These are phyloP conservation scores for Tylopilus sp. DNA, from an alignment of 768 basidiomycete genomes.

Conservation along the genomic window DNA sequence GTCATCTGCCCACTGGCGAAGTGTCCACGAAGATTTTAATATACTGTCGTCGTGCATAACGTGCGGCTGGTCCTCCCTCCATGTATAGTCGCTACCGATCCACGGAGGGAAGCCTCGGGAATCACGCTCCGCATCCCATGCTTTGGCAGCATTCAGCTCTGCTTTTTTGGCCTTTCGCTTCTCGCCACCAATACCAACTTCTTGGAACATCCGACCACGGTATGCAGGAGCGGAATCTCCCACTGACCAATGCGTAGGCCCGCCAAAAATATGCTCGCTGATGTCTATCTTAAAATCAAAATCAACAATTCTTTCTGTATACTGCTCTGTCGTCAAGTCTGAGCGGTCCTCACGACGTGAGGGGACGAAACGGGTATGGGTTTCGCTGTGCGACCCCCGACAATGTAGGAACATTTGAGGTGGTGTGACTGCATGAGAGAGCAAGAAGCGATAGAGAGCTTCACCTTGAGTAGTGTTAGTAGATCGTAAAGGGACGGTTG, in stretches of 20 bases:
- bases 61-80: slow-evolving; percentile 30
- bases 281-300: slow-evolving; percentile 69
- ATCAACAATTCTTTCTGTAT: slow-evolving; percentile 59
- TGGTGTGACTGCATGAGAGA: slow-evolving; percentile 46
- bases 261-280: slow-evolving; percentile 37
- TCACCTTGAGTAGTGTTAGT: slow-evolving; percentile 44
- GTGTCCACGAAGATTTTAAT: slow-evolving; percentile 54
- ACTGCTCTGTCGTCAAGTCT: slow-evolving; percentile 41
- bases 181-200: slow-evolving; percentile 43
- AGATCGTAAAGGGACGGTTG: not conserved
- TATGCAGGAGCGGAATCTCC: slow-evolving; percentile 63
- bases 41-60: slow-evolving; percentile 21
- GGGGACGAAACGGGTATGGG: slow-evolving; percentile 44
- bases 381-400: slow-evolving; percentile 56
- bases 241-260: slow-evolving; percentile 54
- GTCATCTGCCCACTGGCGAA: slow-evolving; percentile 80
- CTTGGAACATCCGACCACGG: slow-evolving; percentile 57
- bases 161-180: slow-evolving; percentile 39
- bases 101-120: slow-evolving; percentile 54
- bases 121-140: slow-evolving; percentile 43
- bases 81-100: slow-evolving; percentile 35
- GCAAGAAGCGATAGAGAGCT: slow-evolving; percentile 70
- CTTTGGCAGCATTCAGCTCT: slow-evolving; percentile 42
- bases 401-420: slow-evolving; percentile 48
- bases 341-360: slow-evolving; percentile 34